A percentile compares a stretch with the other conserved stretches of the same genome.
phyloP scores from a whole-genome alignment of 176 grass and related monocot species.

The Carex kokanica region DNA sequence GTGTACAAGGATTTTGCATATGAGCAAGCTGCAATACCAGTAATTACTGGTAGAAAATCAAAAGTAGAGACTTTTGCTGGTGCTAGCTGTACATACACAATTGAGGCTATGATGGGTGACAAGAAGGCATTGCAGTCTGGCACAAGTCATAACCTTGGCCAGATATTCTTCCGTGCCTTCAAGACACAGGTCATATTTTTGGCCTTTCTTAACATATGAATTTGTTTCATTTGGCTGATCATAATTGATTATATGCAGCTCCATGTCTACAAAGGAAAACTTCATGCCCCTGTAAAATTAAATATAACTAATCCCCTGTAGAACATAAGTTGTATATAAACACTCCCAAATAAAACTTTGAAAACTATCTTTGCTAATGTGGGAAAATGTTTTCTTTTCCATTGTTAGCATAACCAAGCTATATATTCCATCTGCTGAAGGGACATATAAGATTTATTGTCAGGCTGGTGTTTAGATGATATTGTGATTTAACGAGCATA shows the following conservation, averaged over 20 bases:
- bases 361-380: neutral
- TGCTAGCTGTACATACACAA: slow-evolving; percentile 78
- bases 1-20: slow-evolving; percentile 90
- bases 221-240: neutral
- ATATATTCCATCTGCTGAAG: neutral
- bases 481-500: neutral
- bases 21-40: slow-evolving; percentile 89
- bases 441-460: neutral
- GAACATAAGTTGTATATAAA: neutral
- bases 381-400: neutral
- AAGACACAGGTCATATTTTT: slow-evolving; percentile 66
- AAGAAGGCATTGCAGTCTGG: slow-evolving; percentile 93
- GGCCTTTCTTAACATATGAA: neutral
- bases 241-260: neutral
- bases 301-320: neutral
- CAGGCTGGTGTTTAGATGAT: slow-evolving; percentile 4
- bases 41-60: slow-evolving; percentile 92
- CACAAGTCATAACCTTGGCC: slow-evolving; percentile 93
- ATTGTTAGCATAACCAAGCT: neutral
- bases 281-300: neutral
- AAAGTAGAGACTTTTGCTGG: slow-evolving; percentile 89
- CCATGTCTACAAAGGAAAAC: neutral
- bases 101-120: slow-evolving; percentile 99
- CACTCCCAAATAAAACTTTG: neutral
- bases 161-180: slow-evolving; percentile 93